Evolutionary conservation across 768 basidiomycete species (phyloP).

Genomic region (Leucosporidium yakuticum): DNA sequence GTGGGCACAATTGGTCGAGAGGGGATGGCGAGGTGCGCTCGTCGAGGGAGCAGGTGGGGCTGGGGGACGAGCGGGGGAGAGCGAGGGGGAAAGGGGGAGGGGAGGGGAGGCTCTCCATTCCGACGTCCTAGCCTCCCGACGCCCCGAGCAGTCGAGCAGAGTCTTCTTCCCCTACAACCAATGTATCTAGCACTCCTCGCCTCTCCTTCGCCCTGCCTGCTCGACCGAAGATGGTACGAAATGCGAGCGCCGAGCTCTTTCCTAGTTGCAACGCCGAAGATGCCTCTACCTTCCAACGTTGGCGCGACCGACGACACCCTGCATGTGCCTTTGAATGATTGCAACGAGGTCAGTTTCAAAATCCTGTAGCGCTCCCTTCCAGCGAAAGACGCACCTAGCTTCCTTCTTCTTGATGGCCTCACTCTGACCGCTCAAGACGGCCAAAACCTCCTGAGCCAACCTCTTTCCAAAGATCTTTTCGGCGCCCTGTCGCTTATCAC

Average conservation of each 20-base stretch:
- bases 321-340: not conserved
- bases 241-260: not conserved
- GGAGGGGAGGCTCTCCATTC: no score
- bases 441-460: constrained; percentile 71
- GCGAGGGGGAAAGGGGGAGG: no score
- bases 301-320: not conserved
- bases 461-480: constrained; percentile 62
- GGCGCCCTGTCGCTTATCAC: constrained; percentile 48
- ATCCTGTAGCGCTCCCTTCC: constrained; percentile 67
- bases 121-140: no score
- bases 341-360: constrained; percentile 21
- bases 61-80: no score
- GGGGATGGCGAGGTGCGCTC: no score
- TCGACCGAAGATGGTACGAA: not conserved
- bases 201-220: not conserved
- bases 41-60: no score
- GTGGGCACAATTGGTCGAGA: no score
- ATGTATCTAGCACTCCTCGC: not conserved
- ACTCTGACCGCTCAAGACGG: constrained; percentile 57
- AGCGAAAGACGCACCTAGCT: constrained; percentile 46
- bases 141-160: no score
- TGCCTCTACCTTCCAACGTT: constrained; percentile 2
- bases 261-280: not conserved
- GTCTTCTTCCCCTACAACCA: not conserved
- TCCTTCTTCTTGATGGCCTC: constrained; percentile 58